Base-by-base conservation (phyloP, 371 early-diverging fungal genomes). In the Globomyces sp. region DNA sequence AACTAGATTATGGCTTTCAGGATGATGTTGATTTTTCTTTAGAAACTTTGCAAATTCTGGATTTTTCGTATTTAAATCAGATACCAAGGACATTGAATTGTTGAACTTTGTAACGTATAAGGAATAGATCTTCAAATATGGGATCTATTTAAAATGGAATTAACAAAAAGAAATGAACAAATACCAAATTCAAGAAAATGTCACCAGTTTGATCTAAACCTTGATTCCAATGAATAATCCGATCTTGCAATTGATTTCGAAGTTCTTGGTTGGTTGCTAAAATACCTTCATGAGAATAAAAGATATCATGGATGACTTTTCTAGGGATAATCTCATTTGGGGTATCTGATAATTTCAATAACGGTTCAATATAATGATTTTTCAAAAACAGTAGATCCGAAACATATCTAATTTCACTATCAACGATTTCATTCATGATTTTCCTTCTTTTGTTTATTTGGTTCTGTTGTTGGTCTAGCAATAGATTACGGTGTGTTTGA, bases 91-190 rank as follows among this genome's bases (percentile, higher is more conserved):
- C 34, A 85, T 69, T 4, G 89, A 86, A 46, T 75, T 68, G 68
- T 85, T 86, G 73, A 84, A 90, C 75, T 88, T 89, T 72, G 86
- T 87, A 59, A 83, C 76, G 71, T 88, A 91, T 24, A 79, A 69
- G 9, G 87, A 85, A 70, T 91, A 91, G 75, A 90, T 83, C 60
- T 84, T 85, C 65, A 90, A 74, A 62, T 84, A 88, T 0, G 86
- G 83, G 9, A 77, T 70, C 77, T 73, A 37, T 5, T 48, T 58
- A 68, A 9, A 6, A 63, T 5, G 3, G 3, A 70, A 24, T 24
- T 24, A 24, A 24, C 24, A 24, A 24, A 24, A 24, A 24, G 24
- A 24, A 24, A 24, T 24, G 24, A 24, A 24, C 24, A 24, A 24
- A 37, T 52, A 66, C 88, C 65, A 87, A 77, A 39, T 82, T 75